Conservation (phyloP, 2,329 filamentous ascomycete species). For the Alternaria longipes region DNA sequence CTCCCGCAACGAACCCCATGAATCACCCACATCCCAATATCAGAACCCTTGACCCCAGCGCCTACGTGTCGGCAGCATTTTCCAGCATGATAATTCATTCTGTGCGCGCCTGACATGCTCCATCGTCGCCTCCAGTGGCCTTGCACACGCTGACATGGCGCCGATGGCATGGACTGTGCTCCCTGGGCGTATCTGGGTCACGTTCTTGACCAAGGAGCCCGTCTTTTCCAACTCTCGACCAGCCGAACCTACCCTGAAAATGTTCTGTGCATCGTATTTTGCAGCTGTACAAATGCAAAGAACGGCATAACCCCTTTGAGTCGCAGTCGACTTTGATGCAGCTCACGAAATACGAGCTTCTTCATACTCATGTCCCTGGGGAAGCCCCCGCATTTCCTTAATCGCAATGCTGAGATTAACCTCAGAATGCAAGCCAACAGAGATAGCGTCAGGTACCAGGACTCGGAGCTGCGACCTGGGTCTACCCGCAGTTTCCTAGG, state of each 20-base stretch:
- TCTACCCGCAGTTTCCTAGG: slow-evolving; percentile 11
- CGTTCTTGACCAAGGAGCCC: background rate
- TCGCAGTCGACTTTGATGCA: background rate
- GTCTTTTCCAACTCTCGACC: background rate
- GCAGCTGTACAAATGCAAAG: background rate
- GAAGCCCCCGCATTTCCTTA: background rate
- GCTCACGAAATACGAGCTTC: background rate
- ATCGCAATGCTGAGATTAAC: background rate
- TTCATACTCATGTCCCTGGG: background rate
- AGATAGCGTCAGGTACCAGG: slow-evolving; percentile 6
- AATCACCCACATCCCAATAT: slow-evolving; percentile 17
- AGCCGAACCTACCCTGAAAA: background rate
- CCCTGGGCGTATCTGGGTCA: background rate
- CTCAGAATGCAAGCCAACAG: background rate
- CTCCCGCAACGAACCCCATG: slow-evolving; percentile 16
- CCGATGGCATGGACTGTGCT: background rate
- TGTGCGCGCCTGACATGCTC: background rate
- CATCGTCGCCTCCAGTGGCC: background rate
- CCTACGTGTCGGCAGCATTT: background rate
- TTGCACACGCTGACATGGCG: background rate
- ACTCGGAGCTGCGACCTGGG: slow-evolving; percentile 8
- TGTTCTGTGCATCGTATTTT: background rate
- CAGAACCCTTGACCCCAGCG: slow-evolving; percentile 3
- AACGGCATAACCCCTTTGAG: background rate
- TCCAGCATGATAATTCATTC: background rate